A percentile compares a stretch with the other conserved stretches of the same genome.
These are phyloP conservation scores for Trichoderma sp. DNA, from an alignment of 2,329 filamentous ascomycete species.

Conservation along the genomic window DNA sequence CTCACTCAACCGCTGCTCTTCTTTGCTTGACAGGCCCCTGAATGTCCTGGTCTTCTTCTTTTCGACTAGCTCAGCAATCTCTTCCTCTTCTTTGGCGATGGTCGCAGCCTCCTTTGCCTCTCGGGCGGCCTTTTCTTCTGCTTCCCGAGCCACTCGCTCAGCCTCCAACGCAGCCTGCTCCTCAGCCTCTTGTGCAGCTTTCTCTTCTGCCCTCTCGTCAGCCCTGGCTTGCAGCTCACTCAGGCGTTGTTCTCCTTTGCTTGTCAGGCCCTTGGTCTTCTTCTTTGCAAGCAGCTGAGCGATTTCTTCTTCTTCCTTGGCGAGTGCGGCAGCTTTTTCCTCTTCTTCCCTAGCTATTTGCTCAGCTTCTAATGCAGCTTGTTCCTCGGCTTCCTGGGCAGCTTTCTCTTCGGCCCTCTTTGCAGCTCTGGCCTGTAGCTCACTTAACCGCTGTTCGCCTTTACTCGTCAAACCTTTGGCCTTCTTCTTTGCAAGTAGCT, in stretches of 20 bases:
- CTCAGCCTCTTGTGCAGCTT: conserved; percentile 32
- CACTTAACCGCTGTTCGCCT: conserved; percentile 3
- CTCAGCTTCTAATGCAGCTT: conserved; percentile 30
- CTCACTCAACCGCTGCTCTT: conserved; percentile 35
- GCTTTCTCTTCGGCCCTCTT: conserved; percentile 28
- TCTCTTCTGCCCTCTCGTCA: conserved; percentile 42
- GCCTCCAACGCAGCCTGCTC: conserved; percentile 31
- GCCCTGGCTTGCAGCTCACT: conserved; percentile 41
- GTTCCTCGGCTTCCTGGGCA: conserved; percentile 32
- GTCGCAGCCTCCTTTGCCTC: conserved; percentile 26
- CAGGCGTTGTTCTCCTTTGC: conserved; percentile 46
- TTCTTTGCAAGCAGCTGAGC: conserved; percentile 40
- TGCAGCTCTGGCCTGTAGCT: conserved; percentile 1
- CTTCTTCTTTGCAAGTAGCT: conserved; percentile 52
- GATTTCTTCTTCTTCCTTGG: conserved; percentile 28
- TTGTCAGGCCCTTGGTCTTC: conserved; percentile 40
- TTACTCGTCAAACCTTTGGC: conserved; percentile 27
- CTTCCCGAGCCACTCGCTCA: conserved; percentile 27
- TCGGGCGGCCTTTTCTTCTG: conserved; percentile 7
- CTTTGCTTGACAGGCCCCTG: conserved; percentile 33
- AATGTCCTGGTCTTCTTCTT: conserved; percentile 48
- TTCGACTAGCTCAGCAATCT: conserved; percentile 45
- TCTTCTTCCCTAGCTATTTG: conserved; percentile 29
- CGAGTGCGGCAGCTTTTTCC: conserved; percentile 27
- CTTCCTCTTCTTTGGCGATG: conserved; percentile 38